These are phyloP conservation scores for Hanseniaspora guilliermondii DNA, from an alignment of 805 yeast genomes.

Conservation along the genomic window DNA sequence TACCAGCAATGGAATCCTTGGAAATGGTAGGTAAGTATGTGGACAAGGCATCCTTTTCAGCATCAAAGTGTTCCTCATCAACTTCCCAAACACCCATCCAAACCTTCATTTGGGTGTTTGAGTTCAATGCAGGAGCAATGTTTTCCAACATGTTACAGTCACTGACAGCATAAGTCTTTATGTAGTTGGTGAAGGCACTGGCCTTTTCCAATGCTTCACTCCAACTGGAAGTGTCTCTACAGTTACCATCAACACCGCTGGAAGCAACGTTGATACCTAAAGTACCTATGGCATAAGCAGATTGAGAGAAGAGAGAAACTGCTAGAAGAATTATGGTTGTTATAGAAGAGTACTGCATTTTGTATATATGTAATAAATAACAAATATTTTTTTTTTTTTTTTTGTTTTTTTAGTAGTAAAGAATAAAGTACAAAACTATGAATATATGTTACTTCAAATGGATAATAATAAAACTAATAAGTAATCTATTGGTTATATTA, in stretches of 20 bases:
- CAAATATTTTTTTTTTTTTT: neutral
- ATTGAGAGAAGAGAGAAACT: conserved; percentile 24
- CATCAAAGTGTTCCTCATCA: conserved; percentile 62
- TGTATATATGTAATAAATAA: neutral
- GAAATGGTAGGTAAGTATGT: conserved; percentile 62
- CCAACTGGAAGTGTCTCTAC: conserved; percentile 66
- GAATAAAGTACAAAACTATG: no score
- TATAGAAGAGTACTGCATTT: conserved; percentile 19
- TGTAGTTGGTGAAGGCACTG: conserved; percentile 44
- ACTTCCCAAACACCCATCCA: conserved; percentile 85
- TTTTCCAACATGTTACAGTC: conserved; percentile 81
- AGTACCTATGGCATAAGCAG: conserved; percentile 44
- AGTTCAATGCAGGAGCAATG: conserved; percentile 78
- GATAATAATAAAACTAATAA: no score
- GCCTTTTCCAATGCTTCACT: conserved; percentile 51
- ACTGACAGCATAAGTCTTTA: conserved; percentile 85
- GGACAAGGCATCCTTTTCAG: conserved; percentile 61
- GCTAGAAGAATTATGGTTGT: conserved; percentile 31
- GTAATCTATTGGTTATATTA: no score
- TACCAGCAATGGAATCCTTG: conserved; percentile 53
- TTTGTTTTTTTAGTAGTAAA: no score
- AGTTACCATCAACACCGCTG: conserved; percentile 55
- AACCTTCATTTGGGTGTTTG: conserved; percentile 60
- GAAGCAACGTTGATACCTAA: conserved; percentile 84
- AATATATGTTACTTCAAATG: no score